A percentile compares a stretch with the other conserved stretches of the same genome.
Conservation (phyloP, 768 basidiomycete species). For the Pisolithus orientalis region DNA sequence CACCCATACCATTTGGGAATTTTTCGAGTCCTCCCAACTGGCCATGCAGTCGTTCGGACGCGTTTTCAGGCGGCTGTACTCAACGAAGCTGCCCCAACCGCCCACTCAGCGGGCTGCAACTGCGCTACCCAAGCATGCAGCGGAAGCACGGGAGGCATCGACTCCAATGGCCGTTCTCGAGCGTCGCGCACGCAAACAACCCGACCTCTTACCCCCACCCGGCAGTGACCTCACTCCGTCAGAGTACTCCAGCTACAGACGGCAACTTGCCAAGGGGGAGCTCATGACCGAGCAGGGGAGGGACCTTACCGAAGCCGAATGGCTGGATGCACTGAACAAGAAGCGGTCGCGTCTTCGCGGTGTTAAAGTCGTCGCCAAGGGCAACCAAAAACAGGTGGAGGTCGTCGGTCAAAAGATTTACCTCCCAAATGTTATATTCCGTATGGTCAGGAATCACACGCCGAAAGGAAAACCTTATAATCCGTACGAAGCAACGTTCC, state of each 20-base stretch:
- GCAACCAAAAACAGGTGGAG: slow-evolving; percentile 38
- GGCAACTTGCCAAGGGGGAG: slow-evolving; percentile 48
- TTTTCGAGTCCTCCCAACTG: not conserved
- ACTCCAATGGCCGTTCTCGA: slow-evolving; percentile 69
- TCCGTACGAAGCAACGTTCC: slow-evolving; percentile 92
- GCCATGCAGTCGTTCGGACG: slow-evolving; percentile 27
- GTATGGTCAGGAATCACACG: slow-evolving; percentile 79
- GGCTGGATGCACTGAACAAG: slow-evolving; percentile 50
- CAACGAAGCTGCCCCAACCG: slow-evolving; percentile 25
- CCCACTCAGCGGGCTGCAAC: slow-evolving; percentile 49
- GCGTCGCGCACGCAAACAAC: slow-evolving; percentile 51
- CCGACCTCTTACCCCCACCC: slow-evolving; percentile 29
- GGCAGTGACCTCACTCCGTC: slow-evolving; percentile 57
- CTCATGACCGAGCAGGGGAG: slow-evolving; percentile 32
- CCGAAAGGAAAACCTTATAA: slow-evolving; percentile 77
- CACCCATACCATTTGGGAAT: too few species aligned
- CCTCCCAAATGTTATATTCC: slow-evolving; percentile 83
- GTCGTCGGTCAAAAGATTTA: slow-evolving; percentile 81
- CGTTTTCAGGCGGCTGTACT: slow-evolving; percentile 35
- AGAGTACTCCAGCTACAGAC: slow-evolving; percentile 56
- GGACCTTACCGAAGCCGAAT: slow-evolving; percentile 46
- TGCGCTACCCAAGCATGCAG: slow-evolving; percentile 43
- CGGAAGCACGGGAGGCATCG: slow-evolving; percentile 56
- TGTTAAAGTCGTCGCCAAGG: slow-evolving; percentile 34
- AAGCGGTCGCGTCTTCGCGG: slow-evolving; percentile 66